Evolutionary conservation across 2,329 filamentous ascomycete species (phyloP).

Genomic region (Aspergillus clavatus): DNA sequence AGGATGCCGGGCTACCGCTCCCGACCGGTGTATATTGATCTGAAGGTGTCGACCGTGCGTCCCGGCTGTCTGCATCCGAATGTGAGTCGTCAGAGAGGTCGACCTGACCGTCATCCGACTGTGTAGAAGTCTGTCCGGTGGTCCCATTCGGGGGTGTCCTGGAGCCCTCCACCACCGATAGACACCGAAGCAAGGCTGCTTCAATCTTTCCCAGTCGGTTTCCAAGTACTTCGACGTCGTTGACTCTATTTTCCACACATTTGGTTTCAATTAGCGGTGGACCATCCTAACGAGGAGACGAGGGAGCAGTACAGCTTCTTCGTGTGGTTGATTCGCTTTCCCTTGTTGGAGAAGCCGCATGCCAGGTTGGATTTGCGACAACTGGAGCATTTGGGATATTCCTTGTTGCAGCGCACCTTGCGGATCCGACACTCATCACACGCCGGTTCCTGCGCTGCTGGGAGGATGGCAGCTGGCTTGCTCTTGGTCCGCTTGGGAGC

Average conservation of each 20-base stretch:
- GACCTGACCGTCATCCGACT: too few species aligned
- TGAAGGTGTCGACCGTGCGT: too few species aligned
- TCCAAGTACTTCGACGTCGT: background rate
- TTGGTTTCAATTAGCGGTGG: too few species aligned
- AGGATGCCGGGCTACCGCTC: too few species aligned
- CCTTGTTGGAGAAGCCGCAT: background rate
- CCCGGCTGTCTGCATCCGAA: too few species aligned
- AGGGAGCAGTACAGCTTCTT: background rate
- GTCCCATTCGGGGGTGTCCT: too few species aligned
- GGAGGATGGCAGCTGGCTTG: too few species aligned
- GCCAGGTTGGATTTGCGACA: background rate
- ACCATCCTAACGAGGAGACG: too few species aligned
- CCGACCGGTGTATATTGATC: too few species aligned
- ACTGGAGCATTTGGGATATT: constrained; percentile 1
- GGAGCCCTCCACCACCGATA: background rate
- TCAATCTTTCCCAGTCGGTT: background rate
- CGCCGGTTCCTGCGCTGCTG: background rate
- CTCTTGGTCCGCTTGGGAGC: too few species aligned
- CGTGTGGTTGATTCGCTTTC: background rate
- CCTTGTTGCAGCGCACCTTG: constrained; percentile 3
- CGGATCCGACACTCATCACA: constrained; percentile 2
- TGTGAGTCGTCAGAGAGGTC: too few species aligned
- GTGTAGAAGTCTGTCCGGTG: too few species aligned
- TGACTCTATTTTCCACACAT: background rate
- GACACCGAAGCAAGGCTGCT: background rate